Conservation (phyloP, 345 rosid species). For the Citrus sinensis region DVS_A1.0 CM039163.1:4408501-4409000, state of each 20-base stretch:
- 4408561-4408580: constrained; percentile 88
- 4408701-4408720: constrained; percentile 26
- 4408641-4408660: constrained; percentile 6
- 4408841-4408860: no score
- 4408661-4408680: not conserved
- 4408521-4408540: constrained; percentile 53
- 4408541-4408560: constrained; percentile 80
- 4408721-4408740: constrained; percentile 1
- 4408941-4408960: no score
- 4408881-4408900: no score
- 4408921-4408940: no score
- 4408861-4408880: no score
- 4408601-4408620: constrained; percentile 18
- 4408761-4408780: not conserved
- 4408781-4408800: not conserved
- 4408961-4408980: no score
- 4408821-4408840: not conserved
- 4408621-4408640: not conserved
- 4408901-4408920: no score
- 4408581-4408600: constrained; percentile 85
- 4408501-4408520: constrained; percentile 89
- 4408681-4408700: constrained; percentile 33
- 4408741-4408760: no score
- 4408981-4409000: no score
- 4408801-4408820: no score